Percentiles rank a stretch among this genome's conserved stretches.
Conservation (phyloP, 2,329 filamentous ascomycete genomes). For the Pseudocercospora ulei region DNA sequence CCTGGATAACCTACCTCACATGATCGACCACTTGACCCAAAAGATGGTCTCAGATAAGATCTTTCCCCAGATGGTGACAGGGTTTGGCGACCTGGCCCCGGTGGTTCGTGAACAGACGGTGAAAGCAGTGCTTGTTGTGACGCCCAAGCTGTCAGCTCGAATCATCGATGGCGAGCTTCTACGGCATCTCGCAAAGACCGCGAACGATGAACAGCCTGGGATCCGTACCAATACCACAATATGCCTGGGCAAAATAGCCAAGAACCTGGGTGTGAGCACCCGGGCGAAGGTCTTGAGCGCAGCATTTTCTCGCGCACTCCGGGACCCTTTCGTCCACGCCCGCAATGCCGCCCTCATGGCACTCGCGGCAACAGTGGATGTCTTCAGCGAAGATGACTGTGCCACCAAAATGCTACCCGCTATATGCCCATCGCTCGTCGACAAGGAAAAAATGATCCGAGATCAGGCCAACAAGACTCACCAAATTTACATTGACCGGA, state of each 20-base stretch:
- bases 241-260: conserved; percentile 90
- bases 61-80: conserved; percentile 91
- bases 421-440: conserved; percentile 73
- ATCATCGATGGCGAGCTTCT: conserved; percentile 89
- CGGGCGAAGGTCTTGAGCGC: conserved; percentile 85
- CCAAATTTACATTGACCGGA: conserved; percentile 71
- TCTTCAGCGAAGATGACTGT: conserved; percentile 83
- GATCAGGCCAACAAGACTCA: conserved; percentile 86
- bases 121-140: conserved; percentile 80
- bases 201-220: conserved; percentile 93
- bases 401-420: conserved; percentile 73
- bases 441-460: conserved; percentile 89
- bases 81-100: conserved; percentile 84
- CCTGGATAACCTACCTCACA: conserved; percentile 74
- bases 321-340: conserved; percentile 91
- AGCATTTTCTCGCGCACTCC: conserved; percentile 77
- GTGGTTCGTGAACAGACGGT: conserved; percentile 91
- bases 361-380: conserved; percentile 70
- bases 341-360: conserved; percentile 82
- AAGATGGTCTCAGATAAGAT: conserved; percentile 93
- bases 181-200: conserved; percentile 83
- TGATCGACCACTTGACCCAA: conserved; percentile 82
- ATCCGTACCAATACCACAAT: conserved; percentile 98
- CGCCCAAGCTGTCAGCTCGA: conserved; percentile 81
- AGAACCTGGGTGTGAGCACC: conserved; percentile 64